Conservation (phyloP, 139 green algal genomes). For the Chlorella vulgaris region DNA sequence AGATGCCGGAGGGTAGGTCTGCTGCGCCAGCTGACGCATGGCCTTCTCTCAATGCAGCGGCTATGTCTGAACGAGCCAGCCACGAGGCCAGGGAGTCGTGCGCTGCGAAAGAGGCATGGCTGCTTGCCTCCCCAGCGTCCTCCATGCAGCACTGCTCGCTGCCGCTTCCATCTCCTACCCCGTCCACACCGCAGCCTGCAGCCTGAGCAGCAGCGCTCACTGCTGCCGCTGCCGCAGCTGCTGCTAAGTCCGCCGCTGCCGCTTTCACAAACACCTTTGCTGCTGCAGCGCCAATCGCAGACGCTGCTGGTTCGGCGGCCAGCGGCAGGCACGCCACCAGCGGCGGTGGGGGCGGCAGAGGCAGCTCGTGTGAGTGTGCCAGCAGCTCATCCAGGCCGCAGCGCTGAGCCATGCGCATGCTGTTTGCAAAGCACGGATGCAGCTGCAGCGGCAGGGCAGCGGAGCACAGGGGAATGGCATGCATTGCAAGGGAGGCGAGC, state of each 20-base stretch:
- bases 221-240: background rate
- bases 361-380: background rate
- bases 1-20: background rate
- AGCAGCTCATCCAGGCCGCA: conserved; percentile 25
- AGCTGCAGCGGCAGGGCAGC: conserved; percentile 1
- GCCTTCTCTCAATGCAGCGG: background rate
- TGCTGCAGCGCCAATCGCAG: background rate
- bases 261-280: background rate
- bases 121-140: background rate
- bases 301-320: background rate
- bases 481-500: too few species aligned
- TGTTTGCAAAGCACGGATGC: conserved; percentile 56
- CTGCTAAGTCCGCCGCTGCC: background rate
- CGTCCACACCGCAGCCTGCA: background rate
- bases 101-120: background rate
- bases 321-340: conserved; percentile 13
- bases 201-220: background rate
- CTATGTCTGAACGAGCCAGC: conserved; percentile 6
- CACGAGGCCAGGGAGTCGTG: background rate
- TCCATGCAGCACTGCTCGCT: background rate
- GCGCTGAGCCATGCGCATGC: conserved; percentile 43
- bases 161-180: too few species aligned
- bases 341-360: conserved; percentile 1
- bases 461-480: background rate
- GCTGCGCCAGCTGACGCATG: background rate